Conservation (phyloP, 208 protist species). For the Leishmania mexicana region DNA sequence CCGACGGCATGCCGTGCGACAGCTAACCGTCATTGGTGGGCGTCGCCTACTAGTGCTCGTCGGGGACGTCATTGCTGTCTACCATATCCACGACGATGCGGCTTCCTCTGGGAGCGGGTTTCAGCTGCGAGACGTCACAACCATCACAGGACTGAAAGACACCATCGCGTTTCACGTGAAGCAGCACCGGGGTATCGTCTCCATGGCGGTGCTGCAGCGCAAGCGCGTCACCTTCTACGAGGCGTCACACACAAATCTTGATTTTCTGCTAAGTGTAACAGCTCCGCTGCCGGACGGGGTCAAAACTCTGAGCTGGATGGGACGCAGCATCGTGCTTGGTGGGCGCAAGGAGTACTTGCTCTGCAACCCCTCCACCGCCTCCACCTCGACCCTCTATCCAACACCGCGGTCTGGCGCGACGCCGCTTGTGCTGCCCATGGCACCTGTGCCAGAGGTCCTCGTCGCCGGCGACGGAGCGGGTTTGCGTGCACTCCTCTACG, state of each 20-base stretch:
- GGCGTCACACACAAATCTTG: constrained; percentile 23
- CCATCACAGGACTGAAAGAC: constrained; percentile 40
- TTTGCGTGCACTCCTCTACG: constrained; percentile 46
- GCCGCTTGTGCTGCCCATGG: constrained; percentile 59
- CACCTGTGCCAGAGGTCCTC: constrained; percentile 70
- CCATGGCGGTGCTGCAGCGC: constrained; percentile 61
- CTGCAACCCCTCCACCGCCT: constrained; percentile 24
- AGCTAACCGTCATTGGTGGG: constrained; percentile 36
- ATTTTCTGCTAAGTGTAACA: constrained; percentile 35
- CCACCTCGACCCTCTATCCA: constrained; percentile 23
- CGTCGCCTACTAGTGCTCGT: constrained; percentile 41
- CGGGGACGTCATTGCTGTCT: constrained; percentile 21
- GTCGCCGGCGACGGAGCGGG: constrained; percentile 43
- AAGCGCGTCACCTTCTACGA: constrained; percentile 63
- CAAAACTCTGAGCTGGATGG: constrained; percentile 52
- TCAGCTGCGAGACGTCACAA: constrained; percentile 18
- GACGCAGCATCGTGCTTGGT: constrained; percentile 54
- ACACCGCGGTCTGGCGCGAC: constrained; percentile 38
- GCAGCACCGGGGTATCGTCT: constrained; percentile 39
- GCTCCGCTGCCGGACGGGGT: constrained; percentile 55
- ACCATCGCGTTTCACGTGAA: constrained; percentile 47
- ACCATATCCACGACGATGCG: constrained; percentile 12
- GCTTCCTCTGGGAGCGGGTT: neutral
- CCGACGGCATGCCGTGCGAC: constrained; percentile 40
- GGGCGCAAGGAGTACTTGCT: constrained; percentile 57